Percentiles rank a stretch among this genome's conserved stretches.
These are phyloP conservation scores for Amphicarpaea edgeworthii DNA, from an alignment of 306 rosid species.

Conservation along the genomic window DNA sequence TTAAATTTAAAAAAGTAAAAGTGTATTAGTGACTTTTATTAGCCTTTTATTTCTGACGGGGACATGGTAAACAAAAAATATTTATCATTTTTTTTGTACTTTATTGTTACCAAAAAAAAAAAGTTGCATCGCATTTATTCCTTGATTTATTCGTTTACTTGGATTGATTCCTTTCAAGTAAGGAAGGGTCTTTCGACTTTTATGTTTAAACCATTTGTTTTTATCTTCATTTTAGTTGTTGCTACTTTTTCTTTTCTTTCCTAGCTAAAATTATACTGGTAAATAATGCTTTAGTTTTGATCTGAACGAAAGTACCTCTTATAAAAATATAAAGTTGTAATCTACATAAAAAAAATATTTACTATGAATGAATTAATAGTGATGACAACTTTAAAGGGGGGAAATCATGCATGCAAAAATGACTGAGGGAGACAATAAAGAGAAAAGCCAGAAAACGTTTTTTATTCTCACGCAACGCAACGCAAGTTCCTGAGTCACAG, in stretches of 20 bases:
- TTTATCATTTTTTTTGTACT: not conserved
- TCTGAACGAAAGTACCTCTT: too few species aligned
- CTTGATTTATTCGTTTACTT: not conserved
- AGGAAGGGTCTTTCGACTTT: not conserved
- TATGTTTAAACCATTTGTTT: not conserved
- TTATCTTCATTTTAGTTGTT: not conserved
- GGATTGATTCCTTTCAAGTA: not conserved
- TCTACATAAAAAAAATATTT: not conserved
- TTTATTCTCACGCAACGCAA: not conserved
- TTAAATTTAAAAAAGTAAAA: too few species aligned
- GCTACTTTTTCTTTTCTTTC: not conserved
- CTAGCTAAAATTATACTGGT: too few species aligned
- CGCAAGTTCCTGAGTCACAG: conserved; percentile 22
- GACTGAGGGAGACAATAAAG: not conserved
- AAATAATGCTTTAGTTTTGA: too few species aligned
- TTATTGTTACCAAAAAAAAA: not conserved
- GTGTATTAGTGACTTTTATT: too few species aligned
- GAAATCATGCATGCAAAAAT: conserved; percentile 1
- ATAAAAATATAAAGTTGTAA: not conserved
- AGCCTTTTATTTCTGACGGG: too few species aligned
- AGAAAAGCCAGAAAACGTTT: not conserved
- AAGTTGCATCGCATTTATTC: not conserved
- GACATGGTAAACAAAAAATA: too few species aligned
- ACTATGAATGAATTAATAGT: not conserved
- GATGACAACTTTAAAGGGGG: not conserved